Base-by-base conservation (phyloP, 495 filamentous ascomycete genomes). In the Copromyces sp. region DNA sequence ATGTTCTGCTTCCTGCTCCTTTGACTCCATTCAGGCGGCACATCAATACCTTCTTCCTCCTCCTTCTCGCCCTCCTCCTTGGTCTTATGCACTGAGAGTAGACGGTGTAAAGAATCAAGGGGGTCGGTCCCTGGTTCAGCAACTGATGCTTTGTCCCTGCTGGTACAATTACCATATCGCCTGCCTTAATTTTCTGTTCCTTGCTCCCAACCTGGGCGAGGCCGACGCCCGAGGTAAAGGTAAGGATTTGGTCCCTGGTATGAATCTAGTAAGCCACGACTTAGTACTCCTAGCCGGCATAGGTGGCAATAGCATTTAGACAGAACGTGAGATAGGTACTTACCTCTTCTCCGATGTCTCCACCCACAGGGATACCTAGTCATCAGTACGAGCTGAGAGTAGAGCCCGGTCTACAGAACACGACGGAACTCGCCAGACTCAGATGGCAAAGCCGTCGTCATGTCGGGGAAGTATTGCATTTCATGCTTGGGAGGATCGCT, bases 111-210 rank as follows among this genome's bases (percentile, higher is more conserved):
- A 90, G 78, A 71, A 89, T 87, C 75, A 89, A 75, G 14, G 86
- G 83, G 32, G 79, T 80, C 8, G 82, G 77, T 3, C 86, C 87
- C 24, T 81, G 87, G 73, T 89, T 90, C n/a, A 90, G 78, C 74
- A 91, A 90, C 75, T 90, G 88, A 76, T 91, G 89, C 79, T 90
- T 86, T 12, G 89, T 90, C 0, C 89, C 88, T 0, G 89, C 89
- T 0, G 89, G 89, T 7, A 91, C 89, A 59, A 90, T 84, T 71
- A 90, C 86, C 71, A 90, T 83, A 73, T 90, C 89, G 38, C 86
- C 85, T 2, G 87, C 87, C 68, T 86, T 84, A 69, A 90, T 81
- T 40, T 84, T 79, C 68, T 90, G 87, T 69, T 90, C 87, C 68
- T 86, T 85, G 24, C 88, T 87, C 35, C 84, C 86, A 4, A 90